These are phyloP conservation scores for Fusarium xylarioides DNA, from an alignment of 2,329 filamentous ascomycete genomes.

Conservation along the genomic window DNA sequence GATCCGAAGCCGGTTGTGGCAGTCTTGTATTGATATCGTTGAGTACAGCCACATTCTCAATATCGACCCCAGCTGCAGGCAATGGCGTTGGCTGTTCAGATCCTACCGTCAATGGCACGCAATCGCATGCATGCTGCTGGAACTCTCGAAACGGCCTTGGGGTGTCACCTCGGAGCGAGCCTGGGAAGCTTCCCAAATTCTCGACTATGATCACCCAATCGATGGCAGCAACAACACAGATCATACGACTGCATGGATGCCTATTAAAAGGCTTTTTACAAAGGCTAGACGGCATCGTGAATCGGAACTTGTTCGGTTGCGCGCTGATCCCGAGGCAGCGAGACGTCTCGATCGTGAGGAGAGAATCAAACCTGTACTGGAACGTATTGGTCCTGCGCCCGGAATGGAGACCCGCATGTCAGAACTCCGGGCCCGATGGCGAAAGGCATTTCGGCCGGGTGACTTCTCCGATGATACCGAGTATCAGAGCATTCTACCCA, in stretches of 20 bases:
- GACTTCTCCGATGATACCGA: not conserved
- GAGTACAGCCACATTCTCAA: slow-evolving; percentile 34
- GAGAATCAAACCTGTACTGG: slow-evolving; percentile 28
- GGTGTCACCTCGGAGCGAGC: slow-evolving; percentile 29
- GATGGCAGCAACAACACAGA: slow-evolving; percentile 16
- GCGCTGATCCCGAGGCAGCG: slow-evolving; percentile 26
- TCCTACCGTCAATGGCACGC: slow-evolving; percentile 33
- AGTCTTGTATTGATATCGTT: slow-evolving; percentile 36
- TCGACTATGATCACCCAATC: slow-evolving; percentile 34
- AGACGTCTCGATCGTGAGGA: slow-evolving; percentile 28
- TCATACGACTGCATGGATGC: slow-evolving; percentile 35
- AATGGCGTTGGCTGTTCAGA: slow-evolving; percentile 33
- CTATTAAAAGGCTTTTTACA: slow-evolving; percentile 27
- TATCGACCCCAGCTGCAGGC: slow-evolving; percentile 23
- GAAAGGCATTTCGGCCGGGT: slow-evolving; percentile 27
- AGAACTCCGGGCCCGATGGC: slow-evolving; percentile 26
- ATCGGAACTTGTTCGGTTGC: slow-evolving; percentile 20
- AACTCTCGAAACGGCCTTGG: slow-evolving; percentile 29
- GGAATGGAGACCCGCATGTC: slow-evolving; percentile 35
- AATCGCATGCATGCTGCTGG: slow-evolving; percentile 32
- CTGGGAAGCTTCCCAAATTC: slow-evolving; percentile 34
- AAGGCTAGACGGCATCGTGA: slow-evolving; percentile 29
- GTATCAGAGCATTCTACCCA: slow-evolving; percentile 14
- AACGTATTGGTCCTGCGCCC: slow-evolving; percentile 29
- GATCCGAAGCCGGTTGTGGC: slow-evolving; percentile 28